A percentile compares a stretch with the other conserved stretches of the same genome.
Conservation (phyloP, 2,329 filamentous ascomycete species). For the Fusarium succisae region DNA sequence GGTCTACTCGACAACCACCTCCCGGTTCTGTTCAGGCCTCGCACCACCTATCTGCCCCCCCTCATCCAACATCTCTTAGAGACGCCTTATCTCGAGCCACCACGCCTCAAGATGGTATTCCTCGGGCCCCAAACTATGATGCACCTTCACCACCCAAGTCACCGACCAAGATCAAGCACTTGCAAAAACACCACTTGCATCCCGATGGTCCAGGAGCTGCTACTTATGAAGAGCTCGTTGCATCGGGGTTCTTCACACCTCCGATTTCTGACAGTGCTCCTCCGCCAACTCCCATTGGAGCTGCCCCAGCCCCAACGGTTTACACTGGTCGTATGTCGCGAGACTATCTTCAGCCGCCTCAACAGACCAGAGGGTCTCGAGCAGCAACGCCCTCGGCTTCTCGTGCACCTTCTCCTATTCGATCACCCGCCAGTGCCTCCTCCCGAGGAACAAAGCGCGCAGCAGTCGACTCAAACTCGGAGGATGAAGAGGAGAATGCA, state of each 20-base stretch:
- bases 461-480: constrained; percentile 48
- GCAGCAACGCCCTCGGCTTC: constrained; percentile 35
- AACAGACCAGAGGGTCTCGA: constrained; percentile 43
- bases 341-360: constrained; percentile 30
- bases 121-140: constrained; percentile 3
- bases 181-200: constrained; percentile 15
- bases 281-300: constrained; percentile 25
- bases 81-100: constrained; percentile 28
- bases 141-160: constrained; percentile 26
- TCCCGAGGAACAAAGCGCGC: constrained; percentile 63
- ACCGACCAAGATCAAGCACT: constrained; percentile 20
- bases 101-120: constrained; percentile 18
- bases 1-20: constrained; percentile 61
- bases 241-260: constrained; percentile 40
- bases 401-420: constrained; percentile 37
- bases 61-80: constrained; percentile 4
- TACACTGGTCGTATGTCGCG: constrained; percentile 23
- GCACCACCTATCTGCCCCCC: constrained; percentile 6
- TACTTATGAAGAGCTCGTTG: constrained; percentile 40
- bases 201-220: constrained; percentile 28
- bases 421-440: constrained; percentile 48
- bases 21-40: constrained; percentile 25
- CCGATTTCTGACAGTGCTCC: constrained; percentile 28
- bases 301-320: constrained; percentile 34
- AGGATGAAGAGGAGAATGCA: constrained; percentile 45